Base-by-base conservation (phyloP, 129 eudicot species). In the Kitagawia praeruptora region DNA sequence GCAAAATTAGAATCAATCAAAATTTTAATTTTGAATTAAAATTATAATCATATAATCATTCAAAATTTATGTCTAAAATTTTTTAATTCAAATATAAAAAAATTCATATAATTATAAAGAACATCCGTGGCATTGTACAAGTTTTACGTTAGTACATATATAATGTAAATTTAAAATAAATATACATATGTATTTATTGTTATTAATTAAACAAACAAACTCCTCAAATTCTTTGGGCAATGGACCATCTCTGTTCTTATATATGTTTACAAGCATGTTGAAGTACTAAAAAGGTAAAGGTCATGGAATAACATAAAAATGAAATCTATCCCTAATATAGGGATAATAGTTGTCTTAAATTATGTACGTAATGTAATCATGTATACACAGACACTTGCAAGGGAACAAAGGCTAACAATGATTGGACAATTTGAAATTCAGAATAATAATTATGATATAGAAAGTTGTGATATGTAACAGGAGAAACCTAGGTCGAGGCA, bases 401-500 rank as follows among this genome's bases (percentile, higher is more conserved):
- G 66, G 66, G 66, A 58, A 58, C 66, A 58, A 58, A n/a, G 66
- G 31, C 31, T 58, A 23, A n/a, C 66, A 58, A 61, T 61, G 69
- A 61, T 61, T 61, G 69, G 69, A 0, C 23, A 10, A 61, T n/a
- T 61, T 25, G 69, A 61, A 58, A 58, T 8, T n/a, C 31, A 8
- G 8, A 58, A 23, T 56, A 58, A 23, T 56, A 5, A 23, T 1
- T 6, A 6, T 6, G 3, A 8, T 58, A 2, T 58, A 58, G 66
- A 31, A 58, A 58, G 10, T 23, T 31, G 66, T 19, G 66, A 58
- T 23, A n/a, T 9, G 66, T 8, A 61, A 61, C 34, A 61, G 34
- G 34, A 61, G 34, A 61, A 61, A 61, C 69, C 69, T 61, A n/a
- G 37, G 69, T 61, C 69, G 34, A 61, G 69, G 69, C 69, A 25